Evolutionary conservation across 2,329 filamentous ascomycete species (phyloP).

Genomic region (Aspergillus tubingensis): DNA sequence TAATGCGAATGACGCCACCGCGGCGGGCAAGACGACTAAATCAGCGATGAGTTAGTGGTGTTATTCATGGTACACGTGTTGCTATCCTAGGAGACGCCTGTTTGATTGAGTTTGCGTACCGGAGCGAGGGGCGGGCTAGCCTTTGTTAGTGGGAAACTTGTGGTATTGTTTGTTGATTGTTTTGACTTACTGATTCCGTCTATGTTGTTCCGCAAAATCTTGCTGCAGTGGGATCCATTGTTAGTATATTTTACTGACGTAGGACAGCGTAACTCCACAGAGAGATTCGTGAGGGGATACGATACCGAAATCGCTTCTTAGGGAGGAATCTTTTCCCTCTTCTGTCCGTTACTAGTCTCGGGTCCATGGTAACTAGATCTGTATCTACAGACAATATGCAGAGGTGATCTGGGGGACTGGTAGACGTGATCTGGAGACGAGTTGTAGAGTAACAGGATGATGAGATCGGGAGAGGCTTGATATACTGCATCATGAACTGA

Average conservation of each 20-base stretch:
- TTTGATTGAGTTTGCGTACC: constrained; percentile 21
- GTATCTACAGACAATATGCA: not conserved
- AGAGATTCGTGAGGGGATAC: not conserved
- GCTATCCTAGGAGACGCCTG: not conserved
- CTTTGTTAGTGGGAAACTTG: constrained; percentile 14
- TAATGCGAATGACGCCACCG: constrained; percentile 35
- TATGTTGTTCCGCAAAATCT: constrained; percentile 27
- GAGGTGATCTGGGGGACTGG: too few species aligned
- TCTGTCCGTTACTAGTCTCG: not conserved
- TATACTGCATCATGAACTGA: not conserved
- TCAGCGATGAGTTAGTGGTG: too few species aligned
- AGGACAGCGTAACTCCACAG: not conserved
- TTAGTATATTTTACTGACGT: not conserved
- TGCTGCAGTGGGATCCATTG: constrained; percentile 7
- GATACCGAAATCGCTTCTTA: not conserved
- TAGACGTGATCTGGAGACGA: not conserved
- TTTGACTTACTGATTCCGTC: constrained; percentile 31
- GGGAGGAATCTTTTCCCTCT: not conserved
- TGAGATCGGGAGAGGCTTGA: not conserved
- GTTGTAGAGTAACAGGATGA: not conserved
- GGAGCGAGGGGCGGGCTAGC: constrained; percentile 33
- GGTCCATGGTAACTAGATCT: not conserved
- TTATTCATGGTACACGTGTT: not conserved
- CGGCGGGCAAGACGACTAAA: constrained; percentile 42
- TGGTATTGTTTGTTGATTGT: not conserved